phyloP scores from a whole-genome alignment of 805 yeast species.

The Ogataea haglerorum region DNA sequence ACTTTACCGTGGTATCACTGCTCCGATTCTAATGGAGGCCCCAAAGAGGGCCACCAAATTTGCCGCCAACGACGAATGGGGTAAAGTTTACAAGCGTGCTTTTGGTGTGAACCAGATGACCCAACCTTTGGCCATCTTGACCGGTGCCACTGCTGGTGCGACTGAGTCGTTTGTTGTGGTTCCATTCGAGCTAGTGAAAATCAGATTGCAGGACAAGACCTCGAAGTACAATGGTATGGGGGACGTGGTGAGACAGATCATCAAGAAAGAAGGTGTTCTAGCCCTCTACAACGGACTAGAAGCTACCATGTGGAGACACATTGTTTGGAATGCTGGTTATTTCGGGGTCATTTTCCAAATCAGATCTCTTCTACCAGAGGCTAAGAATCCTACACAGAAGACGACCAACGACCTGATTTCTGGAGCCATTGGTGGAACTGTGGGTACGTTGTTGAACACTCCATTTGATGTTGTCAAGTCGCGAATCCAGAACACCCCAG shows the following conservation, averaged over 20 bases:
- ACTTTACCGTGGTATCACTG: slow-evolving; percentile 88
- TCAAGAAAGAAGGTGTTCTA: slow-evolving; percentile 70
- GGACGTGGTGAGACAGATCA: slow-evolving; percentile 73
- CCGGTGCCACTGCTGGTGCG: slow-evolving; percentile 99
- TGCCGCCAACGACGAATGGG: slow-evolving; percentile 97
- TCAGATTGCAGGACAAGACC: slow-evolving; percentile 85
- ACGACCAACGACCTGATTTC: slow-evolving; percentile 84
- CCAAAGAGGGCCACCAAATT: slow-evolving; percentile 98
- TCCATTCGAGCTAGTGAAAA: slow-evolving; percentile 94
- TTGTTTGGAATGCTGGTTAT: slow-evolving; percentile 96
- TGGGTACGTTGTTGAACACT: slow-evolving; percentile 92
- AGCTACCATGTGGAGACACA: slow-evolving; percentile 96
- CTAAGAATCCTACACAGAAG: slow-evolving; percentile 66
- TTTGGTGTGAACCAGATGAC: slow-evolving; percentile 70
- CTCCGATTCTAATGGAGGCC: slow-evolving; percentile 98
- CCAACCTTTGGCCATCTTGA: slow-evolving; percentile 80
- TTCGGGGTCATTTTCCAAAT: slow-evolving; percentile 93
- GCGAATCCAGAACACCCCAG: slow-evolving; percentile 78
- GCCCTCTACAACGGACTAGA: slow-evolving; percentile 93
- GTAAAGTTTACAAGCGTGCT: slow-evolving; percentile 67
- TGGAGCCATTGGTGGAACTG: slow-evolving; percentile 95
- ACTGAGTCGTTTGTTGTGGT: slow-evolving; percentile 95
- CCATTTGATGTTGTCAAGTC: slow-evolving; percentile 98
- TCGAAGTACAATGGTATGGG: slow-evolving; percentile 80
- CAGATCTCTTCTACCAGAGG: slow-evolving; percentile 72